Evolutionary conservation across 805 yeast species (phyloP).

Genomic region (Phaffomyces thermotolerans): DNA sequence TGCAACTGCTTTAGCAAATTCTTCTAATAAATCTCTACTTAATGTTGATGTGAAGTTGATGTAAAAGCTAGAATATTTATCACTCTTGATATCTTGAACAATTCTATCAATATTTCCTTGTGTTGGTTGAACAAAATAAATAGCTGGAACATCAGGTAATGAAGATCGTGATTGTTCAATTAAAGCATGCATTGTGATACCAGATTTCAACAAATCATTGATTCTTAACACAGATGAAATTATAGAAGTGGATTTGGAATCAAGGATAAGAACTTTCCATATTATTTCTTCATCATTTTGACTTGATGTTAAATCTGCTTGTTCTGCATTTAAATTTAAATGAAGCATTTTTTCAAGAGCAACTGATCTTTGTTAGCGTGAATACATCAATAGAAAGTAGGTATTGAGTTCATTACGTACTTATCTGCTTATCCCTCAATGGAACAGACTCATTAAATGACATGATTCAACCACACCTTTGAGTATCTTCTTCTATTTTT

Average conservation of each 20-base stretch:
- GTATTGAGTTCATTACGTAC: conserved; percentile 16
- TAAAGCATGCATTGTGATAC: conserved; percentile 83
- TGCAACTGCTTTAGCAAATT: conserved; percentile 79
- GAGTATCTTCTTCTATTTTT: neutral
- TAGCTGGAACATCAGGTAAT: conserved; percentile 89
- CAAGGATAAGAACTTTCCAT: conserved; percentile 91
- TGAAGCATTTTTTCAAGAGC: conserved; percentile 78
- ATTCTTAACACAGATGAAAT: conserved; percentile 89
- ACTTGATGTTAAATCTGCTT: conserved; percentile 45
- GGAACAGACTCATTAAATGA: conserved; percentile 12
- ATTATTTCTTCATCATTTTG: conserved; percentile 57
- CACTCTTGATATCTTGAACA: conserved; percentile 63
- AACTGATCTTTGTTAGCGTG: conserved; percentile 18
- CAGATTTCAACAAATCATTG: conserved; percentile 82
- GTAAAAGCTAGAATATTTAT: conserved; percentile 71
- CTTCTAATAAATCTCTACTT: conserved; percentile 74
- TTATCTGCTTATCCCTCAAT: conserved; percentile 36
- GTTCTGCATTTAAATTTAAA: conserved; percentile 56
- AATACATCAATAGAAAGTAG: neutral
- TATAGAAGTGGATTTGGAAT: conserved; percentile 71
- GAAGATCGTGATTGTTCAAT: conserved; percentile 69
- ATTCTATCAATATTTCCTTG: conserved; percentile 63
- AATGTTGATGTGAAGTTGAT: conserved; percentile 83
- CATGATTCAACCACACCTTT: conserved; percentile 5
- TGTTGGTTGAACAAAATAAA: conserved; percentile 88